These are phyloP conservation scores for Arthrobotrys entomopaga DNA, from an alignment of 2,329 filamentous ascomycete genomes.

Conservation along the genomic window DNA sequence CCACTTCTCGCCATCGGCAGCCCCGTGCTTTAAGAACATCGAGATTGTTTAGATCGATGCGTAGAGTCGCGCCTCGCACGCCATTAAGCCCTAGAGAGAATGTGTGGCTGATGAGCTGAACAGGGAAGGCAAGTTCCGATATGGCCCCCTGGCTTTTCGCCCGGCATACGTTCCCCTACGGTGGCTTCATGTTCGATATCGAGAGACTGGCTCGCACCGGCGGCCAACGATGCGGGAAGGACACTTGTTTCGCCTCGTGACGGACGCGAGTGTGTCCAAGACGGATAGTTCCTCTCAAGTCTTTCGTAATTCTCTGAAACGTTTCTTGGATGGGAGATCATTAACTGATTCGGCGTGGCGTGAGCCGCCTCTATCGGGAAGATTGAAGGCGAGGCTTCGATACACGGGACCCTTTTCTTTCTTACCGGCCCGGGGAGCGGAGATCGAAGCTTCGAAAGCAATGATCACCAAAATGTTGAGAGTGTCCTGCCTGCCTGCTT, in stretches of 20 bases:
- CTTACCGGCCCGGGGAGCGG: background rate
- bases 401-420: conserved; percentile 34
- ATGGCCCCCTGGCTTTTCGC: background rate
- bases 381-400: conserved; percentile 33
- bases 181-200: background rate
- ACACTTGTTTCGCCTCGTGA: conserved; percentile 51
- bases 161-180: background rate
- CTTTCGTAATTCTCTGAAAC: conserved; percentile 36
- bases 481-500: background rate
- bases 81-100: conserved; percentile 12
- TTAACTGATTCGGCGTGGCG: conserved; percentile 38
- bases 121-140: background rate
- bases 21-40: conserved; percentile 28
- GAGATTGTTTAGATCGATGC: conserved; percentile 10
- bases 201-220: conserved; percentile 19
- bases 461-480: conserved; percentile 1
- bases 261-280: conserved; percentile 29
- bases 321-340: conserved; percentile 36
- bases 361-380: conserved; percentile 11
- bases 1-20: conserved; percentile 27
- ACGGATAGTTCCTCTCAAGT: conserved; percentile 7
- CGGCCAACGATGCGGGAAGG: conserved; percentile 42
- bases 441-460: conserved; percentile 32
- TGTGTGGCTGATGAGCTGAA: conserved; percentile 42
- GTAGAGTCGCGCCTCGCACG: conserved; percentile 1